Evolutionary conservation across 2,329 filamentous ascomycete genomes (phyloP).

Genomic region (Cladosporium sphaerospermum): DNA sequence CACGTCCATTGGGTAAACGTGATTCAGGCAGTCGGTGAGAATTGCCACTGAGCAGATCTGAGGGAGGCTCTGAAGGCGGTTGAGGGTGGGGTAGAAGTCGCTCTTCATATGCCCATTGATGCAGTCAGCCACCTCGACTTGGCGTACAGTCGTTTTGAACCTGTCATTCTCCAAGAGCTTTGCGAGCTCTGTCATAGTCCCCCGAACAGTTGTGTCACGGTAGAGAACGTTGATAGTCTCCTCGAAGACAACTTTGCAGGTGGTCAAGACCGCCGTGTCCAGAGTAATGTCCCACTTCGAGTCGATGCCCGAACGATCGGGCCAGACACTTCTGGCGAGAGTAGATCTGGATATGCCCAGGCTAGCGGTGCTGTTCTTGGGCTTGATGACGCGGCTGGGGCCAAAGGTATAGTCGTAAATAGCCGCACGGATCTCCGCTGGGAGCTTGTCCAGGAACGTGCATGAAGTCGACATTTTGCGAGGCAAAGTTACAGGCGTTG

Average conservation of each 20-base stretch:
- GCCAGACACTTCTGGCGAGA: no score
- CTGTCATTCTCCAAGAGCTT: neutral
- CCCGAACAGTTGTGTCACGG: constrained; percentile 7
- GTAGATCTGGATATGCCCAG: neutral
- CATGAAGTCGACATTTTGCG: neutral
- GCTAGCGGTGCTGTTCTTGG: neutral
- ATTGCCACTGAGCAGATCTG: constrained; percentile 6
- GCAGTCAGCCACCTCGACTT: neutral
- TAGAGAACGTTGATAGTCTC: constrained; percentile 14
- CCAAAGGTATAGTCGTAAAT: constrained; percentile 6
- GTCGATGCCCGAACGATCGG: no score
- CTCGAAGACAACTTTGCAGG: constrained; percentile 10
- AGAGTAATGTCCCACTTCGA: neutral
- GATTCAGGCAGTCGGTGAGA: constrained; percentile 6
- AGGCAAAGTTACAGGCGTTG: no score
- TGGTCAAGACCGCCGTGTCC: constrained; percentile 8
- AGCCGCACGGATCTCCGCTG: neutral
- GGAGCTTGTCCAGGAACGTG: constrained; percentile 1
- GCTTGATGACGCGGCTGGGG: neutral
- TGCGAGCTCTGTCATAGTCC: neutral
- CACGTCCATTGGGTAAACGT: neutral
- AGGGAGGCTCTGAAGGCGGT: neutral
- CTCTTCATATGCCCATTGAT: neutral
- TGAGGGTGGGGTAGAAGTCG: neutral
- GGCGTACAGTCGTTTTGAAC: neutral